Evolutionary conservation across 2,329 filamentous ascomycete genomes (phyloP), one percentile per base, ranked within the genome.

Genomic region (Fusarium concolor): DNA sequence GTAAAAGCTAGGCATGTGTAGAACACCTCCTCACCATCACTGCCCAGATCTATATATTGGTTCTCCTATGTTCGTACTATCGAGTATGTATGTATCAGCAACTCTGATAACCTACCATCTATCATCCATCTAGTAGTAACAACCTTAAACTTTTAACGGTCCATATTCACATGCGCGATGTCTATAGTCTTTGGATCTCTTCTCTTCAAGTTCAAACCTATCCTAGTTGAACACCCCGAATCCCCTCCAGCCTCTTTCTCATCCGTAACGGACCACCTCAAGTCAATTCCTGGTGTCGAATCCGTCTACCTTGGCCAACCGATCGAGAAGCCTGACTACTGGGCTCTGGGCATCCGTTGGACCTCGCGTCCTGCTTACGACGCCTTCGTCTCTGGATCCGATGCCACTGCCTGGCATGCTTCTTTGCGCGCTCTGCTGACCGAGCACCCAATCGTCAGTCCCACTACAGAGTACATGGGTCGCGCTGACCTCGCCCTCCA

Each of bases 361-460:
- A 61, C 70, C 42, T 78, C 77, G 10, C 55, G 65, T 10, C 70
- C 70, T 35, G 76, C 76, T 45, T 75, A 79, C 67, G 69, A 76
- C 59, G 77, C 78, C 62, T 85, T 83, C 63, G 76, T 80, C 62
- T 76, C 77, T 58, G 81, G 79, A 9, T 77, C 79, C 26, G 77
- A 75, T 62, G 80, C 79, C 54, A 78, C 79, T 47, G 80, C 77
- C 66, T 82, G 80, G 71, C 76, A 81, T 18, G 77, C 78, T 38
- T 77, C 78, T 10, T 70, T 80, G 39, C 74, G 72, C 50, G 75
- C 77, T 61, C 53, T 78, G n/a, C 62, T 77, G 54, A 69, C 67
- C 6, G 60, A 71, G 39, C 67, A 67, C 29, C 68, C 71, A 38
- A 62, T 76, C 44, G 69, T 76, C 56, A 68, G 55, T 45, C 67